Evolutionary conservation across 2,329 filamentous ascomycete genomes (phyloP), one percentile per base, ranked within the genome.

Genomic region (Dactylella cylindrospora): DNA sequence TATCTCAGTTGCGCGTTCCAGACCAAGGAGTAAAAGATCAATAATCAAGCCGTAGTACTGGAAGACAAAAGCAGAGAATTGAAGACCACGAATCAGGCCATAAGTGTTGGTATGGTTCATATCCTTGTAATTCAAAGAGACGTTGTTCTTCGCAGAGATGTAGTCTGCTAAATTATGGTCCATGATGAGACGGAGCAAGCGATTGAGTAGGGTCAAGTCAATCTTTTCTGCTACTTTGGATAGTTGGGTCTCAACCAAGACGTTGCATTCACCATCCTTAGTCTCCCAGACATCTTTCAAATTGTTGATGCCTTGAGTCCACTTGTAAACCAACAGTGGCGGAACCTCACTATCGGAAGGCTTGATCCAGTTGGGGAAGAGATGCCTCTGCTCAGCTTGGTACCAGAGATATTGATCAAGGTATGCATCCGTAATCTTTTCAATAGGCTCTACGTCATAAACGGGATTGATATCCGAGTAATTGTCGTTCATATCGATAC

Each of bases 151-250:
- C 29, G 91, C 90, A 1, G 91, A 96, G 71, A 98, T 98, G 75
- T 98, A 98, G 73, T 98, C 94, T 3, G 93, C 93, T 76, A 98
- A 76, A 73, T 98, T 98, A 79, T 98, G 93, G 70, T 98, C 94
- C 94, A 98, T 98, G 72, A 98, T 96, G 67, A 98, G 76, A 40
- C 93, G 83, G 43, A 98, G 79, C 25, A 98, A 79, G 57, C 91
- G 88, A 75, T 98, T 98, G 68, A 98, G 81, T 54, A 98, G 78
- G 0, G 93, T 98, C 65, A 98, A 77, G 76, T 98, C 93, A 65
- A 98, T 95, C 80, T 98, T 98, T 76, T 98, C 93, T 67, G 98
- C 98, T 38, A 98, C 90, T 75, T 98, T 98, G n/a, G 93, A 96
- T 2, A 98, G 77, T 68, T 96, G 88, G 0, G 94, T 98, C 76